Evolutionary conservation across 306 rosid genomes (phyloP).

Genomic region (Sindora glabra): DNA sequence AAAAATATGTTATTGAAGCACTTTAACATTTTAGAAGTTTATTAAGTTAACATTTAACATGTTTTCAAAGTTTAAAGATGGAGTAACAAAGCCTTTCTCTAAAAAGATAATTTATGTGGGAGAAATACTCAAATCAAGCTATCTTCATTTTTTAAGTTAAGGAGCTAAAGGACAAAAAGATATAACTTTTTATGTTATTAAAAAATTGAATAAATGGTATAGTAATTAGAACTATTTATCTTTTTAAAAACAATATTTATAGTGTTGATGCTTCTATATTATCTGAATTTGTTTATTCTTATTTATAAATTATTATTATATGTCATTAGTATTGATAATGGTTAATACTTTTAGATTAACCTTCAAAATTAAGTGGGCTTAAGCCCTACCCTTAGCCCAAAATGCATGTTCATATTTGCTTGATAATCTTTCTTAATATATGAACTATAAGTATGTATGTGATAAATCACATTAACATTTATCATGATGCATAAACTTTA

Average conservation of each 20-base stretch:
- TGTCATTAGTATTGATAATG: constrained; percentile 6
- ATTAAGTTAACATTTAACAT: background rate
- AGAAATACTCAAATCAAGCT: too few species aligned
- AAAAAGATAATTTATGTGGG: too few species aligned
- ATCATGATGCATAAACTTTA: background rate
- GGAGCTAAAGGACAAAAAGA: too few species aligned
- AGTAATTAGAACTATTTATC: too few species aligned
- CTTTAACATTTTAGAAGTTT: background rate
- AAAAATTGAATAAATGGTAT: too few species aligned
- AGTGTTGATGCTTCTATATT: background rate
- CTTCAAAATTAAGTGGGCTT: constrained; percentile 77
- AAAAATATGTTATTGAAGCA: background rate
- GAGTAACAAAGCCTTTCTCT: too few species aligned
- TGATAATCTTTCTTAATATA: constrained; percentile 39
- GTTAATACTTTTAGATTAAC: constrained; percentile 42
- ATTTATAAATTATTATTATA: background rate
- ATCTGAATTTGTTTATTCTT: background rate
- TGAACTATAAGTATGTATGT: constrained; percentile 56
- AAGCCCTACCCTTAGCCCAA: constrained; percentile 32
- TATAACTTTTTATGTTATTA: too few species aligned
- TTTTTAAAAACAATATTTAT: too few species aligned
- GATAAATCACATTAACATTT: background rate
- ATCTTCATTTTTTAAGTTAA: too few species aligned
- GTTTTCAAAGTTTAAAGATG: too few species aligned
- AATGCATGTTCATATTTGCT: constrained; percentile 23